Evolutionary conservation across 2,329 filamentous ascomycete genomes (phyloP).

Genomic region (Thermothelomyces thermophilus): DNA sequence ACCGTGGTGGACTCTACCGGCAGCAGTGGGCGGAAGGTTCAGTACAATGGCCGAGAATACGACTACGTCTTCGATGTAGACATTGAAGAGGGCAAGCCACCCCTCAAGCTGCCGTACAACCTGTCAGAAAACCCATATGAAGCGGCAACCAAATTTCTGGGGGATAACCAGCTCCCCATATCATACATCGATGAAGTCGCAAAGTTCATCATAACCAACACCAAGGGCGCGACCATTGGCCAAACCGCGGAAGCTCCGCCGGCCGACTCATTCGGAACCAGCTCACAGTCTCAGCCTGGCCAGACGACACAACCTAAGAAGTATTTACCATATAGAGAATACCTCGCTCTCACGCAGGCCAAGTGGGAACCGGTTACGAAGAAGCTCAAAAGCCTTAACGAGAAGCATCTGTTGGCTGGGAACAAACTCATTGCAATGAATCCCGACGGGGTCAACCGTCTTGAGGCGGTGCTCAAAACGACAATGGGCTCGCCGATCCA

Average conservation of each 20-base stretch:
- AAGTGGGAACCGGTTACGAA: conserved; percentile 48
- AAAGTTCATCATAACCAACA: conserved; percentile 87
- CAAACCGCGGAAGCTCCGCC: conserved; percentile 43
- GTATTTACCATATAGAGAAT: conserved; percentile 70
- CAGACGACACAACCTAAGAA: conserved; percentile 45
- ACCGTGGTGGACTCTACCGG: conserved; percentile 86
- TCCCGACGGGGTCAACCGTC: conserved; percentile 53
- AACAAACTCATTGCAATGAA: conserved; percentile 70
- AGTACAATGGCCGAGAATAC: conserved; percentile 79
- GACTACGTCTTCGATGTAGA: conserved; percentile 97
- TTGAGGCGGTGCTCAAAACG: conserved; percentile 55
- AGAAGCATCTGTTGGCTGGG: conserved; percentile 61
- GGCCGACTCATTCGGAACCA: conserved; percentile 70
- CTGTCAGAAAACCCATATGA: conserved; percentile 89
- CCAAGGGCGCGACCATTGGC: conserved; percentile 77
- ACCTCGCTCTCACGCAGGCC: conserved; percentile 68
- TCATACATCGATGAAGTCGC: conserved; percentile 87
- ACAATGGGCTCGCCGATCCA: conserved; percentile 42
- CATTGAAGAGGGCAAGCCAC: conserved; percentile 88
- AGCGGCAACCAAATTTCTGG: conserved; percentile 82
- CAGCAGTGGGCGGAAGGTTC: conserved; percentile 70
- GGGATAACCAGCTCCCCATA: conserved; percentile 80
- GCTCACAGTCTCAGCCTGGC: conserved; percentile 71
- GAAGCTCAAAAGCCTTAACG: conserved; percentile 57
- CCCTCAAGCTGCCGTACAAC: conserved; percentile 91